Evolutionary conservation across 1,284 basidiomycete species (phyloP), one percentile per base, ranked within the genome.

Genomic region (Leucoagaricus sp.): DNA sequence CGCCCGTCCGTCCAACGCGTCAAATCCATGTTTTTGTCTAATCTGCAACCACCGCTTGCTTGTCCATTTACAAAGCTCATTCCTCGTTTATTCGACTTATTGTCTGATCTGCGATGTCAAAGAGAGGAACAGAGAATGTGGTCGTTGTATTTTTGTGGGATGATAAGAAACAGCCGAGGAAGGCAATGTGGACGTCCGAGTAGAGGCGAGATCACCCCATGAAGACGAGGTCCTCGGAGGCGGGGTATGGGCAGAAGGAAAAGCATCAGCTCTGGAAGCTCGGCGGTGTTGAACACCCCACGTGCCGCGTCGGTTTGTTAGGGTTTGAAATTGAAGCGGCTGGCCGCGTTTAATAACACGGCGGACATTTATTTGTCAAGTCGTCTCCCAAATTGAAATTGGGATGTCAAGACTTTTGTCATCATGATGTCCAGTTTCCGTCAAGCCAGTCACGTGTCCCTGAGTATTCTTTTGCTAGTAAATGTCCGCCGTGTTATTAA

Each of bases 131-230:
- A 75, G 93, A 89, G 72, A 98, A 98, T 15, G 94, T 83, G 28
- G 90, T 88, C 0, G 86, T 91, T 1, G 86, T 80, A 48, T 78
- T 82, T 56, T 90, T 87, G 57, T 87, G 85, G 26, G 10, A 26
- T 12, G 77, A 79, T 9, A 78, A 81, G 64, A 86, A 85, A 46
- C 80, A 81, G 40, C 86, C 86, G 0, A 82, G 81, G 55, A 95
- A 82, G 0, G 88, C 81, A 58, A 97, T 88, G 53, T 86, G 84
- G 15, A 95, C 85, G 70, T 97, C 95, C 1, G 92, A 91, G 72
- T 95, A 98, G 13, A 98, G 84, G 55, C 94, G 86, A 15, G 90
- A 93, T 26, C 94, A 78, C 95, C 95, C 97, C 93, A 96, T 96
- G 77, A 91, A 97, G 28, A 96, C 92, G 31, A 97, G 79, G 80